phyloP scores from a whole-genome alignment of 179 eudicot genomes.

The Actinidia polygama region DNA sequence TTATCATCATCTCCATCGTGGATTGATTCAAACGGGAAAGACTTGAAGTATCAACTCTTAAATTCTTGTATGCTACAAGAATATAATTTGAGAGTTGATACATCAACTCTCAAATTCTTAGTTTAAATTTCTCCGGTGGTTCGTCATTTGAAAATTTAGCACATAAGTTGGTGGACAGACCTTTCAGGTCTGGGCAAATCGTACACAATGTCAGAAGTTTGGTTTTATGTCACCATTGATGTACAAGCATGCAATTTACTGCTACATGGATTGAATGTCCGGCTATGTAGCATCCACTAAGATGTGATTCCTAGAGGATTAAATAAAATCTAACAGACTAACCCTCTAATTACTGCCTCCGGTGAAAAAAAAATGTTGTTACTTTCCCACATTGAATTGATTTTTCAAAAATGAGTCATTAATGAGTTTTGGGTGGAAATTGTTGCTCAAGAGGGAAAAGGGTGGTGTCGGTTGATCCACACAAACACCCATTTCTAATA shows the following conservation, averaged over 20 bases:
- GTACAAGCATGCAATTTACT: too few relatives aligned
- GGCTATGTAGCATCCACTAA: too few relatives aligned
- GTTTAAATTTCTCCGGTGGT: neutral
- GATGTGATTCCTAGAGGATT: too few relatives aligned
- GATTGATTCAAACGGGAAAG: neutral
- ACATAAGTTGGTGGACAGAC: neutral
- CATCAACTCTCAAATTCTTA: neutral
- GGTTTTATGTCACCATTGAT: too few relatives aligned
- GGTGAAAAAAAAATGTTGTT: neutral
- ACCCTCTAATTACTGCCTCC: too few relatives aligned
- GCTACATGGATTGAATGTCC: too few relatives aligned
- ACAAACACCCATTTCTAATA: neutral
- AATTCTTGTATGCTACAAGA: neutral
- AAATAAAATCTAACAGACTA: too few relatives aligned
- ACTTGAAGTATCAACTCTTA: neutral
- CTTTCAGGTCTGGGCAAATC: too few relatives aligned
- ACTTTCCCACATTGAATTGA: neutral
- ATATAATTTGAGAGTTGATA: neutral
- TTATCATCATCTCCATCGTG: neutral
- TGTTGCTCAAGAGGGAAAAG: neutral
- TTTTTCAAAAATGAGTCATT: neutral
- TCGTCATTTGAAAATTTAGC: too few relatives aligned
- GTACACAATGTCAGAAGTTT: too few relatives aligned
- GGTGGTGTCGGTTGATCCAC: neutral
- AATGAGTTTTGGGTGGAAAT: neutral